Conservation (phyloP, 2,329 filamentous ascomycete genomes). For the Talaromyces funiculosus region DNA sequence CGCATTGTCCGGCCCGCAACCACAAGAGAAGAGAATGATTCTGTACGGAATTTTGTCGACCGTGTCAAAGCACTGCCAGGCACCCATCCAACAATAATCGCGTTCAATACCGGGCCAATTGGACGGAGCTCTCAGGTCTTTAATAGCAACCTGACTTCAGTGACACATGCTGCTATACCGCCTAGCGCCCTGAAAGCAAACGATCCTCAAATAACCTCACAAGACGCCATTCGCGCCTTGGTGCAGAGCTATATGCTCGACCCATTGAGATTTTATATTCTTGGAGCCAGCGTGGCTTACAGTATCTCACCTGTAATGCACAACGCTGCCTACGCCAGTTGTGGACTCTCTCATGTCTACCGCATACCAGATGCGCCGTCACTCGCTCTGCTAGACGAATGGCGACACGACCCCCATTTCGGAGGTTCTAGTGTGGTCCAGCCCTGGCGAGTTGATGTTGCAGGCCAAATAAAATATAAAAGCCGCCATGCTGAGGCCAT, state of each 20-base stretch:
- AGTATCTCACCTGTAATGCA: conserved; percentile 42
- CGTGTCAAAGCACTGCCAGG: conserved; percentile 29
- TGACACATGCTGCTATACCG: conserved; percentile 36
- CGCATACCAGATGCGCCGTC: conserved; percentile 33
- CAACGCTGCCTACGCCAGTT: conserved; percentile 36
- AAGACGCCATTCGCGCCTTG: conserved; percentile 33
- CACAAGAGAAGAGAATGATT: conserved; percentile 34
- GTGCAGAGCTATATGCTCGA: conserved; percentile 40
- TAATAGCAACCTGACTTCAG: conserved; percentile 36
- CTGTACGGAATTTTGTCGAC: conserved; percentile 33
- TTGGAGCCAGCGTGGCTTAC: conserved; percentile 38
- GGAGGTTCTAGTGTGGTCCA: conserved; percentile 41
- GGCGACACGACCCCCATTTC: conserved; percentile 35
- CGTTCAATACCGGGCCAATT: conserved; percentile 36
- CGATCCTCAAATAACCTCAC: conserved; percentile 33
- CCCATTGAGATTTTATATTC: conserved; percentile 38
- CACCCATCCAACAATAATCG: conserved; percentile 31
- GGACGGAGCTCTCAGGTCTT: conserved; percentile 42
- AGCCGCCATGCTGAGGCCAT: conserved; percentile 41
- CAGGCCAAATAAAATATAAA: conserved; percentile 33
- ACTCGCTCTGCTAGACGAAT: conserved; percentile 32
- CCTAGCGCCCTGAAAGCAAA: conserved; percentile 19
- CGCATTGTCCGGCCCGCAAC: conserved; percentile 33
- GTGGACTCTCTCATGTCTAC: conserved; percentile 37
- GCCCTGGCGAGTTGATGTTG: conserved; percentile 39